Base-by-base conservation (phyloP, 768 basidiomycete genomes). In the Mrakia frigida region DNA sequence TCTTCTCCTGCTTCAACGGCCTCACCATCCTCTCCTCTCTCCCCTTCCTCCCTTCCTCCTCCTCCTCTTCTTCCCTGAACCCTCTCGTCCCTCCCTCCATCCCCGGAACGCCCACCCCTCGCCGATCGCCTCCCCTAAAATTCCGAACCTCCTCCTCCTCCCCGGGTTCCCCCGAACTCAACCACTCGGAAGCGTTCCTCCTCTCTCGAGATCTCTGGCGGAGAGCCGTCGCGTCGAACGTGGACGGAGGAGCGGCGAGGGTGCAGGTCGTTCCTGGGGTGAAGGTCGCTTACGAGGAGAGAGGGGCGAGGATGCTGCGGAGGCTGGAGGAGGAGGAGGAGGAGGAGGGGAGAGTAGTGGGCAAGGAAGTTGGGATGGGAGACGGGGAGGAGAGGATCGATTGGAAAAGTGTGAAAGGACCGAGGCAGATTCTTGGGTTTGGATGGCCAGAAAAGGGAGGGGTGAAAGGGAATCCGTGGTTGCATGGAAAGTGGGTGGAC, bases 131-230 rank as follows among this genome's bases (percentile, higher is more conserved):
- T 9, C 46, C 70, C 10, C 31, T 71, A 0, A 41, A 7, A 6
- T 71, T 71, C 43, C 46, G 70, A 6, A 46, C 50, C 13, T 37
- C 70, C 46, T 52, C 50, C 13, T 37, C 70, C 46, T 52, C 46
- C n/a, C 46, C 11, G 13, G 25, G 43, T 6, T 68, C 65, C 1
- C 4, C 21, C 16, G 65, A 68, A 39, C 31, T 39, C n/a, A 46
- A 41, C 28, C 70, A 71, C 37, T 71, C 70, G 1, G 70, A 71
- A 71, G 70, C 70, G 43, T 43, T 52, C 28, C 70, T 71, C 31
- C 37, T 71, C 23, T 23, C 28, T 25, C 70, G 53, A 23, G 70
- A 71, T 39, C 46, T 71, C 43, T 71, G 70, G 70, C 16, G 53
- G 6, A 46, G 39, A 41, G 70, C 53, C 14, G 28, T 71, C 46